A percentile compares a stretch with the other conserved stretches of the same genome.
Conservation (phyloP, 768 basidiomycete species). For the Kwoniella europaea region DNA sequence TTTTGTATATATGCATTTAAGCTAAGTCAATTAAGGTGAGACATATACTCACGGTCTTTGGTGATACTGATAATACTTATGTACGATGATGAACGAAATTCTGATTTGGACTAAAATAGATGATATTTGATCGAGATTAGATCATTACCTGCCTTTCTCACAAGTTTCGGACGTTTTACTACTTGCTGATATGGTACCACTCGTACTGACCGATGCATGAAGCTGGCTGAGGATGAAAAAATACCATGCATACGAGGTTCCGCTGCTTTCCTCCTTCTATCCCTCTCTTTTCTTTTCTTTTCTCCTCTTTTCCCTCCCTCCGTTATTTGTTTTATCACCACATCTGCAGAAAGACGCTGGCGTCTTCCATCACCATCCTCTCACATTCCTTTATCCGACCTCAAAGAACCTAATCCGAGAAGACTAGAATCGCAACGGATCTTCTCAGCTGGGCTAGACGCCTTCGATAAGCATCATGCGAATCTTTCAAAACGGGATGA, state of each 20-base stretch:
- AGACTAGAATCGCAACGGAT: not conserved
- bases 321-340: not conserved
- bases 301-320: not conserved
- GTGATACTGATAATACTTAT: constrained; percentile 5
- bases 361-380: not conserved
- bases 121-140: constrained; percentile 2
- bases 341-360: constrained; percentile 12
- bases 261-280: not conserved
- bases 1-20: constrained; percentile 23
- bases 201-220: not conserved
- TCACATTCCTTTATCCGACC: no score
- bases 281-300: not conserved
- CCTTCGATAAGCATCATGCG: constrained; percentile 15
- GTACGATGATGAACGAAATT: constrained; percentile 5
- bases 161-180: not conserved
- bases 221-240: not conserved
- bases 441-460: not conserved
- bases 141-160: constrained; percentile 1
- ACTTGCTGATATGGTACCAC: not conserved
- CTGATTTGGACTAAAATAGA: constrained; percentile 9
- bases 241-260: not conserved
- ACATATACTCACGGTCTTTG: not conserved
- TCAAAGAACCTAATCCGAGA: no score
- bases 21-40: constrained; percentile 10
- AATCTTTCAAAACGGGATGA: not conserved